Base-by-base conservation (phyloP, 441 rosid genomes). In the Erodium moschatum region DNA sequence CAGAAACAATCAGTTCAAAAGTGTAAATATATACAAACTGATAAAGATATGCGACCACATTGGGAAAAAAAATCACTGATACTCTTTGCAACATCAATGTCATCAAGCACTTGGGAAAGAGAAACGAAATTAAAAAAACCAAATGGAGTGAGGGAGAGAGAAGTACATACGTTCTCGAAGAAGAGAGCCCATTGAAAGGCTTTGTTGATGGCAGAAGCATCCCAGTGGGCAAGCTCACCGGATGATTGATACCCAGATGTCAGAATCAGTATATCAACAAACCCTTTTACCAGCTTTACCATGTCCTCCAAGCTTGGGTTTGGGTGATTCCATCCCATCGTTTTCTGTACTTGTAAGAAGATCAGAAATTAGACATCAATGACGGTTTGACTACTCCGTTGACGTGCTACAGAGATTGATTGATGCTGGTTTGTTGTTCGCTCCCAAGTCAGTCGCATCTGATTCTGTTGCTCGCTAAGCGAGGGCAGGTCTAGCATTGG, bases 231-330 rank as follows among this genome's bases (percentile, higher is more conserved):
- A 13, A 77, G 76, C 72, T 63, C 75, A 69, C 95, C 96, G 71
- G 91, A 81, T 15, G 97, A 92, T 64, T 81, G 96, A 80, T 77
- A 85, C 84, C 90, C 96, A 78, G 95, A 85, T 70, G 86, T 85
- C 8, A 89, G 77, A 68, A 88, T 82, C 71, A 88, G 77, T 19
- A 89, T 74, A 82, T 88, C 96, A 19, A 87, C 87, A 73, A 89
- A 86, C 77, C 96, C 97, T 79, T 88, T 84, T 33, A 87, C 73
- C 42, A 83, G 83, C 72, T 84, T 86, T 75, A 73, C 21, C 83
- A 86, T 76, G 58, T 88, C 86, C 73, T 82, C 86, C 46, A 82
- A 80, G 10, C 85, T 79, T 4, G 88, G 75, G 46, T 77, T 87
- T 60, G 89, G 88, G 80, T 81, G 84, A 65, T 75, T 84, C 96